Percentiles rank a stretch among this genome's conserved stretches.
These are phyloP conservation scores for Gloeophyllum trabeum DNA, from an alignment of 768 basidiomycete genomes.

Conservation along the genomic window DNA sequence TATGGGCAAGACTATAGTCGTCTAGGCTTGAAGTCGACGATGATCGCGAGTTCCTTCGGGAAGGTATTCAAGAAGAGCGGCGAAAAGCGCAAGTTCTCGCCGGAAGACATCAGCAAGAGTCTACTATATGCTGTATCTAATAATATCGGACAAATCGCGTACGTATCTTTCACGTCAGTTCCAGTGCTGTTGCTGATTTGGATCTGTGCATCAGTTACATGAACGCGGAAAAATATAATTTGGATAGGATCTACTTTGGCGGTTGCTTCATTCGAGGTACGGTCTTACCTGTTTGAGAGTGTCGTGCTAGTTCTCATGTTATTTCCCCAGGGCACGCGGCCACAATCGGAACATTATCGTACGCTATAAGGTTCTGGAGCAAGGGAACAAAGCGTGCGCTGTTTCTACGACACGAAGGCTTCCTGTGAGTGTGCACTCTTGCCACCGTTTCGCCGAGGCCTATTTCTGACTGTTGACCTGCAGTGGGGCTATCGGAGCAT, in stretches of 20 bases:
- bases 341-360: slow-evolving; percentile 94
- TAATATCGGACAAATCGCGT: slow-evolving; percentile 99
- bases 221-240: slow-evolving; percentile 98
- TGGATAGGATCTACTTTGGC: slow-evolving; percentile 97
- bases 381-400: slow-evolving; percentile 94
- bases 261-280: slow-evolving; percentile 96
- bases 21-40: slow-evolving; percentile 93
- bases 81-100: slow-evolving; percentile 65
- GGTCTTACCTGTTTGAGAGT: slow-evolving; percentile 11
- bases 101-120: slow-evolving; percentile 92
- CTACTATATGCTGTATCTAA: slow-evolving; percentile 95
- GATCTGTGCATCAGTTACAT: slow-evolving; percentile 62
- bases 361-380: slow-evolving; percentile 99
- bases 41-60: slow-evolving; percentile 96
- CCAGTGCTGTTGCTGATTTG: slow-evolving; percentile 8
- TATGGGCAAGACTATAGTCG: slow-evolving; percentile 96
- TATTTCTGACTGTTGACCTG: slow-evolving; percentile 7
- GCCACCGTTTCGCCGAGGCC: slow-evolving; percentile 5
- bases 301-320: slow-evolving; percentile 9
- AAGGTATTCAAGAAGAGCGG: slow-evolving; percentile 93
- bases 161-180: slow-evolving; percentile 25
- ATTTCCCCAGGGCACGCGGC: slow-evolving; percentile 82
- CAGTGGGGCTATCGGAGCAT: slow-evolving; percentile 91
- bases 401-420: slow-evolving; percentile 96
- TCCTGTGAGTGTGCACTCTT: slow-evolving; percentile 65